Percentiles rank a stretch among this genome's conserved stretches.
These are phyloP conservation scores for Botrytis fabae DNA, from an alignment of 2,329 filamentous ascomycete species.

Conservation along the genomic window DNA sequence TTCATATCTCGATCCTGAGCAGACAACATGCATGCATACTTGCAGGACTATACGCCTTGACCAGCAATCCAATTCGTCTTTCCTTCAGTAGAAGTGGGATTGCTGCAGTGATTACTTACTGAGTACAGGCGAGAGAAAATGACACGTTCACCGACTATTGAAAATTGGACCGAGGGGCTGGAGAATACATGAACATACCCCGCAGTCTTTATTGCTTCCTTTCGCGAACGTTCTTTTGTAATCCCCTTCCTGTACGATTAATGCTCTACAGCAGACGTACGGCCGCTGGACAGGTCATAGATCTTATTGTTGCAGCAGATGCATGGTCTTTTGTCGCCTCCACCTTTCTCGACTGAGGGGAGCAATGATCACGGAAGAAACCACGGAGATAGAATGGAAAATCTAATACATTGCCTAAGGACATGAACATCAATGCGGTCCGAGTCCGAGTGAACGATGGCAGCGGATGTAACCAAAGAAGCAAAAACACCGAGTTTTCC, in stretches of 20 bases:
- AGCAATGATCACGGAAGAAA: background rate
- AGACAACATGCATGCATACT: background rate
- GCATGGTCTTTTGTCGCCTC: background rate
- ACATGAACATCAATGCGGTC: slow-evolving; percentile 4
- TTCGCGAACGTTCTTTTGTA: slow-evolving; percentile 17
- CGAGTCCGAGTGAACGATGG: background rate
- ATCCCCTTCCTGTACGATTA: background rate
- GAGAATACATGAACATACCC: slow-evolving; percentile 22
- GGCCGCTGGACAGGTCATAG: background rate
- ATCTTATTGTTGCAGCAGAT: slow-evolving; percentile 8
- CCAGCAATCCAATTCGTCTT: background rate
- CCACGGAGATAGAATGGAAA: background rate
- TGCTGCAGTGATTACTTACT: background rate
- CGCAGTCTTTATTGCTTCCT: slow-evolving; percentile 20
- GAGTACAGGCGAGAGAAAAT: slow-evolving; percentile 6
- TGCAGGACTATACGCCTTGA: background rate
- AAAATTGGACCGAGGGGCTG: slow-evolving; percentile 12
- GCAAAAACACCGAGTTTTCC: background rate
- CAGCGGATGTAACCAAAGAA: slow-evolving; percentile 5
- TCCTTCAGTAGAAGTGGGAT: background rate
- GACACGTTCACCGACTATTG: slow-evolving; percentile 22
- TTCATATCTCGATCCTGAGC: slow-evolving; percentile 4
- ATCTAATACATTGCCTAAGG: background rate
- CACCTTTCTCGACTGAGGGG: background rate
- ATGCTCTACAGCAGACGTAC: slow-evolving; percentile 2